Evolutionary conservation across 768 basidiomycete genomes (phyloP).

Genomic region (Kwoniella mangroviensis): DNA sequence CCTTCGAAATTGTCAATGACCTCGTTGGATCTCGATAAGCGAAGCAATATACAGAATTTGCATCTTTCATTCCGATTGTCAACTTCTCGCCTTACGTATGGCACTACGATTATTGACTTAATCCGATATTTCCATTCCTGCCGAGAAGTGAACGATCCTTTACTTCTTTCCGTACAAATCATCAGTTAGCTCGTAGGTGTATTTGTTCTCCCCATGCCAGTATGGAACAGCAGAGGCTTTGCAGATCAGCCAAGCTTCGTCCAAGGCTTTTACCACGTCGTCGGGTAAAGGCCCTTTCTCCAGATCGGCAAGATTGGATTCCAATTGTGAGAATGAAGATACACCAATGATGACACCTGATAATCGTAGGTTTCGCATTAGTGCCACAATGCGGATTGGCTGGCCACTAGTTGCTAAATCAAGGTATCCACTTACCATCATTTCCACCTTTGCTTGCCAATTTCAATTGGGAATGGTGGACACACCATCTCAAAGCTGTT

Average conservation of each 20-base stretch:
- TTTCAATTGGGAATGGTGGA: conserved; percentile 63
- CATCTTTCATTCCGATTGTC: no score
- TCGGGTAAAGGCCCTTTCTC: conserved; percentile 67
- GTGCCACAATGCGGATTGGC: no score
- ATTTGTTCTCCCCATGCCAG: conserved; percentile 52
- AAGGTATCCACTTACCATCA: conserved; percentile 18
- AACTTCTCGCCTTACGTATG: neutral
- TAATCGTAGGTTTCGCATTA: neutral
- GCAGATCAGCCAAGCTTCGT: conserved; percentile 64
- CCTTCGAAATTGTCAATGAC: no score
- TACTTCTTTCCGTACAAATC: conserved; percentile 34
- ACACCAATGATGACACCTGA: conserved; percentile 67
- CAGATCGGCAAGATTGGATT: conserved; percentile 56
- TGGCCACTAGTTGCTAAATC: no score
- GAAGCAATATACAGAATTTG: no score
- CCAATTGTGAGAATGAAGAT: conserved; percentile 65
- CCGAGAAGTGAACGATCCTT: neutral
- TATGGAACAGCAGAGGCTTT: conserved; percentile 61
- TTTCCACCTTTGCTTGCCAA: conserved; percentile 51
- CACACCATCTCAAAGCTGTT: conserved; percentile 62
- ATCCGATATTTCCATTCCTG: neutral
- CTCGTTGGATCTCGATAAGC: no score
- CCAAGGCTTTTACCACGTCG: conserved; percentile 63
- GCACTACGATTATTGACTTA: neutral
- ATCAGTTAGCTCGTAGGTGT: conserved; percentile 40